Base-by-base conservation (phyloP, 805 yeast species). In the Saccharomycopsis fibuligera region DNA sequence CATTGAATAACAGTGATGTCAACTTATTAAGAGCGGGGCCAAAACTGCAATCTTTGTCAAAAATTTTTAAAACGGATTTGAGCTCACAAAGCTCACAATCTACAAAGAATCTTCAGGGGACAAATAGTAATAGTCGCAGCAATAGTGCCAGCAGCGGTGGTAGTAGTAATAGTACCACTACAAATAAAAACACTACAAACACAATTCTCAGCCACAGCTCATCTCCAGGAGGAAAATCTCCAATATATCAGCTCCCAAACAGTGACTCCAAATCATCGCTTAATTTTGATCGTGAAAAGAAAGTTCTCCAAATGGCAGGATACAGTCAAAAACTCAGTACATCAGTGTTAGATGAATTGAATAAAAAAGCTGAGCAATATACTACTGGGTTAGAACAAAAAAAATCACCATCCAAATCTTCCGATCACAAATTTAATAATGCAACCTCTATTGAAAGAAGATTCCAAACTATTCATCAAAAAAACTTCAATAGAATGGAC, bases 401-500 rank as follows among this genome's bases (percentile, higher is more conserved):
- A n/a, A n/a, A n/a, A n/a, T n/a, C n/a, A n/a, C n/a, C n/a, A n/a
- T n/a, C n/a, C n/a, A n/a, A n/a, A n/a, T 33, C 37, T 6, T 9
- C 9, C 6, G 10, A 16, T 33, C 5, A 6, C 3, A 21, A 3
- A 9, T 5, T n/a, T 17, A 23, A 23, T 21, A 38, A 38, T 39
- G 9, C 10, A 23, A 5, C 17, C 21, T 69, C 53, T 67, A 74
- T 29, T 60, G 68, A 57, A 66, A 19, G 40, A 16, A 47, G 27
- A 33, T 50, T 50, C 31, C 31, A 48, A 12, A 30, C 23, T 14
- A 47, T 69, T 57, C 44, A 64, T 64, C 38, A 74, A 72, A 42
- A 74, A 64, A 49, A 75, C 73, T 21, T 62, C 68, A 57, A 74
- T 38, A 59, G 61, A 35, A 68, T 69, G 73, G 72, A 68, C 17